Percentiles rank a stretch among this genome's conserved stretches.
Conservation (phyloP, 2,329 filamentous ascomycete species). For the Emergomyces africanus region DNA sequence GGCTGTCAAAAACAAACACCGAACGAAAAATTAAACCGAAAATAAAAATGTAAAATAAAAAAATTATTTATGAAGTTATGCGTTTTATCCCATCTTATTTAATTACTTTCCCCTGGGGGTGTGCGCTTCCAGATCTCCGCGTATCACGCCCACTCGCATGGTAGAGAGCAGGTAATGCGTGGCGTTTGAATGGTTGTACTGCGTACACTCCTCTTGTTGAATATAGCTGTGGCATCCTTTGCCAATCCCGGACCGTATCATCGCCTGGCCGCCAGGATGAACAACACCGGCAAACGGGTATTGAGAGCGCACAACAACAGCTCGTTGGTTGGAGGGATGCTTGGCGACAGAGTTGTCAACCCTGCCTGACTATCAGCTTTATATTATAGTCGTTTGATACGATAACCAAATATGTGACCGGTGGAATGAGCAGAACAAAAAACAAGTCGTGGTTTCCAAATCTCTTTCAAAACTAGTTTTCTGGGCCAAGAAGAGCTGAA, state of each 20-base stretch:
- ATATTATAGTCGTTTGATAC: too few species aligned
- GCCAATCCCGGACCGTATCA: slow-evolving; percentile 67
- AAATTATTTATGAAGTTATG: background rate
- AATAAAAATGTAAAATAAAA: background rate
- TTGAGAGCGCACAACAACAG: too few species aligned
- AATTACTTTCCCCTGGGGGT: slow-evolving; percentile 20
- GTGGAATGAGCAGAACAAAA: too few species aligned
- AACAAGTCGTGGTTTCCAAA: too few species aligned
- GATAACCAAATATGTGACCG: too few species aligned
- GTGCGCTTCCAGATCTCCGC: slow-evolving; percentile 88
- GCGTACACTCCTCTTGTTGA: slow-evolving; percentile 80
- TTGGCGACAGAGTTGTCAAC: too few species aligned
- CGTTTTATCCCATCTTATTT: background rate
- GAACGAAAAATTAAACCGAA: background rate
- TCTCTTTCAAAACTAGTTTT: too few species aligned
- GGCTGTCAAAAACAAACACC: too few species aligned
- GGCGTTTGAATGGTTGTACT: slow-evolving; percentile 76
- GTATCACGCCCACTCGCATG: slow-evolving; percentile 75
- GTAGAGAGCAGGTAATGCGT: slow-evolving; percentile 78
- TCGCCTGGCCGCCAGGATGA: slow-evolving; percentile 76
- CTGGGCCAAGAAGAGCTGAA: too few species aligned
- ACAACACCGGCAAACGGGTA: slow-evolving; percentile 75
- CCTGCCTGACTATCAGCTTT: too few species aligned
- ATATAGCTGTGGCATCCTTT: slow-evolving; percentile 86
- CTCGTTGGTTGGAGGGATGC: too few species aligned